Evolutionary conservation across 2,329 filamentous ascomycete genomes (phyloP).

Genomic region (Verticillium klebahnii): DNA sequence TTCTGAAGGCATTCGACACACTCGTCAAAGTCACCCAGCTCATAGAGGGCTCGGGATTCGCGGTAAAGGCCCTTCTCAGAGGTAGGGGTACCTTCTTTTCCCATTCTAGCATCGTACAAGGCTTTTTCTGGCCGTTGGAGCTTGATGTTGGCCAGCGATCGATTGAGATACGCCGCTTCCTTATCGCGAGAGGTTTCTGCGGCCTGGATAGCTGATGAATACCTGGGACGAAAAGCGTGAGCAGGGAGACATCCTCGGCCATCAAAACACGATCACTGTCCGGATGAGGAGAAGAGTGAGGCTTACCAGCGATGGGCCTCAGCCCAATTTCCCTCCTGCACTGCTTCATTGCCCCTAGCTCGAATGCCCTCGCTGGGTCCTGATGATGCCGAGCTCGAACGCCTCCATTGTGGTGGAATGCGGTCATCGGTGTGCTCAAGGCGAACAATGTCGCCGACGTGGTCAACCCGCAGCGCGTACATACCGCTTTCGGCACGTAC

Average conservation of each 20-base stretch:
- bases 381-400: background rate
- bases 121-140: conserved; percentile 23
- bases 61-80: conserved; percentile 41
- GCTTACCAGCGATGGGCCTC: conserved; percentile 12
- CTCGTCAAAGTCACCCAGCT: conserved; percentile 29
- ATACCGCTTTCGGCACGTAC: conserved; percentile 30
- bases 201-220: conserved; percentile 27
- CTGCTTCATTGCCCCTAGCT: conserved; percentile 27
- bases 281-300: no score
- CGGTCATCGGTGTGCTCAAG: conserved; percentile 28
- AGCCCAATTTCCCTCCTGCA: conserved; percentile 19
- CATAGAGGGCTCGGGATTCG: conserved; percentile 38
- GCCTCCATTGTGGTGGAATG: conserved; percentile 33
- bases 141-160: conserved; percentile 26
- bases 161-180: conserved; percentile 27
- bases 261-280: background rate
- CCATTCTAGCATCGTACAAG: conserved; percentile 21
- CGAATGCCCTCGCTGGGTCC: conserved; percentile 16
- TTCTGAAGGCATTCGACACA: conserved; percentile 27
- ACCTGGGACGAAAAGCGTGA: conserved; percentile 19
- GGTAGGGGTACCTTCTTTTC: conserved; percentile 5
- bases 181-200: conserved; percentile 28
- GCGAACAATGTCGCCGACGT: conserved; percentile 42
- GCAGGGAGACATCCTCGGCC: no score
- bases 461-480: conserved; percentile 46